Percentiles rank a stretch among this genome's conserved stretches.
Conservation (phyloP, 371 early-diverging fungal genomes). For the Globomyces sp. region DNA sequence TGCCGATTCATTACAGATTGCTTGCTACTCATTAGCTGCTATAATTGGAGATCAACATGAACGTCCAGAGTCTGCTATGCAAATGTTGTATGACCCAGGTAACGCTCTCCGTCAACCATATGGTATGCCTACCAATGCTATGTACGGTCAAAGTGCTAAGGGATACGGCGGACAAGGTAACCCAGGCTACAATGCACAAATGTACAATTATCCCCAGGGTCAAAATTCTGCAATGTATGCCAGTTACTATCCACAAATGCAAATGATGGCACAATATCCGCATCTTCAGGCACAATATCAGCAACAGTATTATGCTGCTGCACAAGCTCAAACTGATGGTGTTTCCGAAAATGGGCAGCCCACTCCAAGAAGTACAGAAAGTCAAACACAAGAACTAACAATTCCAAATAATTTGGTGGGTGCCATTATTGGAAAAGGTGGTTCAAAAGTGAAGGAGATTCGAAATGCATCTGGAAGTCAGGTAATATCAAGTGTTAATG, state of each 20-base stretch:
- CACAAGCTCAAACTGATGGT: neutral
- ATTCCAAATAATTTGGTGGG: slow-evolving; percentile 88
- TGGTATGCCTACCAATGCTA: slow-evolving; percentile 31
- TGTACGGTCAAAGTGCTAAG: too few relatives aligned
- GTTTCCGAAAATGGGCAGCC: neutral
- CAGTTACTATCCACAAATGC: slow-evolving; percentile 11
- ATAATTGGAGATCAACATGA: slow-evolving; percentile 61
- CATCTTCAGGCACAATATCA: neutral
- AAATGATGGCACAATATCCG: slow-evolving; percentile 15
- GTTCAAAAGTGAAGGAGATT: slow-evolving; percentile 87
- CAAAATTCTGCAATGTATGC: slow-evolving; percentile 7
- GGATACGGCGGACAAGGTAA: slow-evolving; percentile 39
- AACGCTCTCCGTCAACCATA: slow-evolving; percentile 42
- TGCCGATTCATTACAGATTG: slow-evolving; percentile 52
- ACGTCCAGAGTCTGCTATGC: slow-evolving; percentile 44
- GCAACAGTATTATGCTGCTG: slow-evolving; percentile 3
- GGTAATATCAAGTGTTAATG: slow-evolving; percentile 51
- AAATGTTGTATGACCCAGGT: slow-evolving; percentile 39
- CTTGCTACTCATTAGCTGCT: slow-evolving; percentile 72
- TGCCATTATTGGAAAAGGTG: slow-evolving; percentile 84
- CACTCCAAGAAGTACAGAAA: slow-evolving; percentile 9
- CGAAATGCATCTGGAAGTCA: slow-evolving; percentile 79
- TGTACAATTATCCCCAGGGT: neutral
- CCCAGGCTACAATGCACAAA: slow-evolving; percentile 37
- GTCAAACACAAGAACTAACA: slow-evolving; percentile 74